Conservation (phyloP, 1,284 basidiomycete species). For the Erythrobasidium hasegawianum region DNA sequence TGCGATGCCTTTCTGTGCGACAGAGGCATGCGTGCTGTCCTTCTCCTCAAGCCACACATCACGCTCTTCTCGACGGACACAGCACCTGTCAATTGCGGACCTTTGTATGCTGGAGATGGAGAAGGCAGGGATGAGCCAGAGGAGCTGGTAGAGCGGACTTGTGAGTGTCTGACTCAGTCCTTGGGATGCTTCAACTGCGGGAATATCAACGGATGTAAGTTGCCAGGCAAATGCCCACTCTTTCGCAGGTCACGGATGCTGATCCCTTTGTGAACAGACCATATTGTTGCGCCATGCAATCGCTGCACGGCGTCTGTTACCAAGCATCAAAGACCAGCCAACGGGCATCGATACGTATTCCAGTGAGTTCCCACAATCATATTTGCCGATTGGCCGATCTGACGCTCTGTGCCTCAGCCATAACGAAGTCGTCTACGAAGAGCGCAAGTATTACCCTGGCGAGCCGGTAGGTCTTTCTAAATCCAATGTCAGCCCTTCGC, state of each 20-base stretch:
- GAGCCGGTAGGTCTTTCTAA: slow-evolving; percentile 55
- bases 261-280: slow-evolving; percentile 71
- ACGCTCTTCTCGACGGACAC: slow-evolving; percentile 79
- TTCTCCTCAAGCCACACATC: slow-evolving; percentile 73
- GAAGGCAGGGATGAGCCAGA: slow-evolving; percentile 56
- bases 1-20: slow-evolving; percentile 73
- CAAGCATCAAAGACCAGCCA: slow-evolving; percentile 56
- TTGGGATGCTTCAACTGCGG: slow-evolving; percentile 79
- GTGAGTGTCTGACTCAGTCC: slow-evolving; percentile 67
- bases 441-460: slow-evolving; percentile 64
- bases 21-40: slow-evolving; percentile 80
- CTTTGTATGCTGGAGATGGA: slow-evolving; percentile 46
- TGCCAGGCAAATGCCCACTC: slow-evolving; percentile 57
- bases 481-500: not conserved
- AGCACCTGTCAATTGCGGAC: slow-evolving; percentile 66
- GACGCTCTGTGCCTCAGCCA: slow-evolving; percentile 50
- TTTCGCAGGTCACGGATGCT: too few species aligned
- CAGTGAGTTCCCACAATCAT: too few species aligned
- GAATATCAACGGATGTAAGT: slow-evolving; percentile 68
- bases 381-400: not conserved
- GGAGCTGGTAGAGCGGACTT: slow-evolving; percentile 57
- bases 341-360: slow-evolving; percentile 83
- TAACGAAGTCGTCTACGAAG: slow-evolving; percentile 64
- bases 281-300: slow-evolving; percentile 67
- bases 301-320: slow-evolving; percentile 59